Evolutionary conservation across 1,284 basidiomycete genomes (phyloP).

Genomic region (Trichosporon faecale): DNA sequence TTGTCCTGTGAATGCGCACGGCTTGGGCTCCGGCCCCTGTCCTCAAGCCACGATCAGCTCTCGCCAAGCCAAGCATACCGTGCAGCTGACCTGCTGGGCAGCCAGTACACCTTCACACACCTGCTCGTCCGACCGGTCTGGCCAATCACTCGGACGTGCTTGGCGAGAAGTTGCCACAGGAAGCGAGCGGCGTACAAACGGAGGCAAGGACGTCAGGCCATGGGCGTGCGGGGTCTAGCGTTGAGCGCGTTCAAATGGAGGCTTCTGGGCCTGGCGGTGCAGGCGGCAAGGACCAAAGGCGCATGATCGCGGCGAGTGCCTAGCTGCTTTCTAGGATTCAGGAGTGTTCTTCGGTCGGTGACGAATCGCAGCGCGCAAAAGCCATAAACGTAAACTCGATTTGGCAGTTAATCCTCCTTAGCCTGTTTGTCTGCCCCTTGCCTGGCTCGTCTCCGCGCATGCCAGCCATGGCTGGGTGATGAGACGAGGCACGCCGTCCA

Average conservation of each 20-base stretch:
- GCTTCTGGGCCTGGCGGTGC: neutral
- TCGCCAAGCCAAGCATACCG: neutral
- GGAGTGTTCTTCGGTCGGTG: neutral
- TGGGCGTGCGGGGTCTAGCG: neutral
- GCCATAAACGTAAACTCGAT: neutral
- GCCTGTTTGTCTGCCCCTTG: neutral
- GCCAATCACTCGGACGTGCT: neutral
- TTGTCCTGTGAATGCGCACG: neutral
- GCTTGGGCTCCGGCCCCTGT: neutral
- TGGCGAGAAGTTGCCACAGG: neutral
- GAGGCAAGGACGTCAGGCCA: neutral
- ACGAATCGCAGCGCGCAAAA: neutral
- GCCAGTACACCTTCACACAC: neutral
- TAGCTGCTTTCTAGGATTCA: slow-evolving; percentile 4
- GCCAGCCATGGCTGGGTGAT: neutral
- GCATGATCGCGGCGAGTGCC: neutral
- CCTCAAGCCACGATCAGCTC: neutral
- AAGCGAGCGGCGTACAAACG: neutral
- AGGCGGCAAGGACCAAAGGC: neutral
- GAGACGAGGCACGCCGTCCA: neutral
- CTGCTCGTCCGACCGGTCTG: neutral
- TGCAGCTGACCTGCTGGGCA: neutral
- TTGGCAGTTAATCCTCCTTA: neutral
- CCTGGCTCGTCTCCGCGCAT: neutral
- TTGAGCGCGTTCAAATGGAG: neutral